Percentiles rank a stretch among this genome's conserved stretches.
phyloP scores from a whole-genome alignment of 1,139 yeast genomes.

The Yamadazyma mexicana region DNA sequence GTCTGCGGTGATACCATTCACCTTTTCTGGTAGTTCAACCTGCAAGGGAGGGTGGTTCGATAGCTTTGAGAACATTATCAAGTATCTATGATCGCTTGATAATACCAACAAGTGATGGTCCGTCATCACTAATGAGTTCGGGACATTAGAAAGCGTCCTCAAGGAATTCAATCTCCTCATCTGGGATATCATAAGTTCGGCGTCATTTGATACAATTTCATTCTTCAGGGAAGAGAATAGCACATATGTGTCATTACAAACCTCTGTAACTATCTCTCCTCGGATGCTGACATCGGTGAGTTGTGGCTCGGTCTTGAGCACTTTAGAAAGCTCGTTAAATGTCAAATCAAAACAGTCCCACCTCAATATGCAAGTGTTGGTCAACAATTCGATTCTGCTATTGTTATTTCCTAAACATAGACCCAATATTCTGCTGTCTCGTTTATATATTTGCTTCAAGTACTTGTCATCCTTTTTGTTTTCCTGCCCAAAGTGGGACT shows the following conservation, averaged over 20 bases:
- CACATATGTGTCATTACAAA: slow-evolving; percentile 11
- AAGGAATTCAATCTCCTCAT: slow-evolving; percentile 15
- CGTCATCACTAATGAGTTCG: slow-evolving; percentile 19
- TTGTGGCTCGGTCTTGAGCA: slow-evolving; percentile 27
- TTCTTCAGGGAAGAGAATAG: slow-evolving; percentile 17
- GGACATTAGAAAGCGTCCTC: slow-evolving; percentile 7
- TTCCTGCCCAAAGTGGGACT: slow-evolving; percentile 22
- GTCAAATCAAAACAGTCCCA: slow-evolving; percentile 41
- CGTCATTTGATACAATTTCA: slow-evolving; percentile 27
- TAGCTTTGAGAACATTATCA: slow-evolving; percentile 27
- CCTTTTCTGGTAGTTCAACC: slow-evolving; percentile 28
- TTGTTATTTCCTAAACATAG: slow-evolving; percentile 24
- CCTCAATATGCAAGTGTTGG: slow-evolving; percentile 19
- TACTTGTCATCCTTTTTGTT: slow-evolving; percentile 41
- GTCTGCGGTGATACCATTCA: slow-evolving; percentile 65
- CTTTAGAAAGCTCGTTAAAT: slow-evolving; percentile 27
- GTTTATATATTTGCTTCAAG: slow-evolving; percentile 29
- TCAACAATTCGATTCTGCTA: slow-evolving; percentile 24
- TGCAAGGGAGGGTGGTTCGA: slow-evolving; percentile 16
- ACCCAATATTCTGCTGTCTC: slow-evolving; percentile 18
- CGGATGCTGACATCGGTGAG: neutral
- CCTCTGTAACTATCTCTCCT: slow-evolving; percentile 1
- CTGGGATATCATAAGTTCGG: slow-evolving; percentile 25
- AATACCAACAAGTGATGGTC: slow-evolving; percentile 28
- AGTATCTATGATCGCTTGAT: slow-evolving; percentile 13